Evolutionary conservation across 2,329 filamentous ascomycete species (phyloP).

Genomic region (Hymenoscyphus linearis): DNA sequence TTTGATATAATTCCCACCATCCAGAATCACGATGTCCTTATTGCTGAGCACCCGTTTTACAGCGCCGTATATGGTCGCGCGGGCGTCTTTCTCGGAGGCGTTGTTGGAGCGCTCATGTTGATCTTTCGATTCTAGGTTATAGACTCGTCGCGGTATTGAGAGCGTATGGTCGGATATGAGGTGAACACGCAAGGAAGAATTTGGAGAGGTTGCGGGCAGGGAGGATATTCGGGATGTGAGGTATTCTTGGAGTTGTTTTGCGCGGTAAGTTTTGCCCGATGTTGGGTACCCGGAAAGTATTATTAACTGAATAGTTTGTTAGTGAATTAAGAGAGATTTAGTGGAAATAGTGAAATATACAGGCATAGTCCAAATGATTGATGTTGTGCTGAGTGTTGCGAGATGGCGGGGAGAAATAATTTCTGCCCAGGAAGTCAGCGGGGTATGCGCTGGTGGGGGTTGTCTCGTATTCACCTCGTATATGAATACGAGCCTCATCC

Average conservation of each 20-base stretch:
- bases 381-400: not conserved
- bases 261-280: conserved; percentile 49
- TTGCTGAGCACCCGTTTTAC: conserved; percentile 70
- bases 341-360: not conserved
- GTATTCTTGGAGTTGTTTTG: conserved; percentile 8
- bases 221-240: conserved; percentile 38
- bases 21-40: conserved; percentile 72
- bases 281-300: conserved; percentile 62
- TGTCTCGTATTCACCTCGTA: no score
- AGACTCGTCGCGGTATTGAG: conserved; percentile 64
- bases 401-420: not conserved
- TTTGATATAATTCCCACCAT: conserved; percentile 84
- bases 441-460: not conserved
- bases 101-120: conserved; percentile 65
- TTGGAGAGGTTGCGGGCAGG: conserved; percentile 29
- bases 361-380: not conserved
- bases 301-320: conserved; percentile 47
- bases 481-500: no score
- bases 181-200: conserved; percentile 55
- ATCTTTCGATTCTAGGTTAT: conserved; percentile 56
- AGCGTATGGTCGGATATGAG: conserved; percentile 70
- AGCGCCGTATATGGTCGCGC: conserved; percentile 69
- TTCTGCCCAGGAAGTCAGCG: not conserved
- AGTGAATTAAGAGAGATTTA: not conserved
- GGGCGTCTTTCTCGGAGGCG: conserved; percentile 73